Base-by-base conservation (phyloP, 2,329 filamentous ascomycete genomes). In the Colletotrichum aenigma region DNA sequence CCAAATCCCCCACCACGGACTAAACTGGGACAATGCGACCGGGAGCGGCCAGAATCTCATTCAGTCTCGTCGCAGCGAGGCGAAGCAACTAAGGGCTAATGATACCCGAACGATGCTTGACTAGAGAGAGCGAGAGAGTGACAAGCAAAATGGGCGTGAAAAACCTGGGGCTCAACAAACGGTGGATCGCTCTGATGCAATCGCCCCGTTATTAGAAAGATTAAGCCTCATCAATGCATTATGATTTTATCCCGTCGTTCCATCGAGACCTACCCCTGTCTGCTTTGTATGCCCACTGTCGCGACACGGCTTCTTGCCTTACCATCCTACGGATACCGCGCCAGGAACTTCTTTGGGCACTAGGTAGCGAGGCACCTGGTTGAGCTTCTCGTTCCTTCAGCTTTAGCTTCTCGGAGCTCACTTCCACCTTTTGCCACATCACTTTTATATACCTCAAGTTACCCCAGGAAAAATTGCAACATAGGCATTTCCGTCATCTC, bases 111-210 rank as follows among this genome's bases (percentile, higher is more conserved):
- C 12, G 58, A 24, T 34, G 12, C 34, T 16, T 72, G 30, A 18
- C 38, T 34, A 55, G 15, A 26, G 18, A 56, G 38, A 24, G 48
- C 24, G 26, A 43, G n/a, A 60, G 38, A 32, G 24, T 13, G 26
- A 48, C 28, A n/a, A 30, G 48, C 18, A 7, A 13, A 52, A 38
- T 69, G 28, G 52, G 52, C 34, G 18, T n/a, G 58, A 52, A 74
- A 65, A 65, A 71, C 64, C 60, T 62, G 66, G 21, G 60, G 62
- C 74, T 76, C 70, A 74, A 76, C 73, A 75, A 65, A 68, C 56
- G 58, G 70, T 74, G 58, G 62, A 73, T 69, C 48, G 70, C 58
- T 76, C 30, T 76, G 68, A 8, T 24, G 36, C 28, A n/a, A 34
- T 24, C 58, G 73, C 73, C 61, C 68, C 34, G 65, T 28, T 76